Evolutionary conservation across 2,329 filamentous ascomycete species (phyloP).

Genomic region (Venturia aucupariae): DNA sequence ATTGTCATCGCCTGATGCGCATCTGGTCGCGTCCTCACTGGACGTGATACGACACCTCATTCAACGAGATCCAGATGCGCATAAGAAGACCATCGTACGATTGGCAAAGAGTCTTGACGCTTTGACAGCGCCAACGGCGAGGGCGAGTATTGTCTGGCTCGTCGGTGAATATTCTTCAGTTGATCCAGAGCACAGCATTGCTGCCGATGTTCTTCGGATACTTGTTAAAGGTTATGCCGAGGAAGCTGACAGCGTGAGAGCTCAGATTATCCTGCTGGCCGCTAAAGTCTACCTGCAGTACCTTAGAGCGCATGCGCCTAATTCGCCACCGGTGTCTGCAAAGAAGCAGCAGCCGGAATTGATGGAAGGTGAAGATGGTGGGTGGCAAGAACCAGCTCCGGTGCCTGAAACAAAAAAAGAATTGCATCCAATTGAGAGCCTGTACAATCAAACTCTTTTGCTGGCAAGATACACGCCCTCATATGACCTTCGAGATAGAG

Average conservation of each 20-base stretch:
- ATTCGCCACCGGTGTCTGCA: neutral
- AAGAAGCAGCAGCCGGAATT: neutral
- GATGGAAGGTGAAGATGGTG: slow-evolving; percentile 17
- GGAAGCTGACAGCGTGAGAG: slow-evolving; percentile 77
- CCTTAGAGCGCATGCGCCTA: slow-evolving; percentile 49
- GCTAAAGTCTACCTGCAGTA: slow-evolving; percentile 96
- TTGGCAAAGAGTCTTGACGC: slow-evolving; percentile 87
- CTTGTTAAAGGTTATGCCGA: slow-evolving; percentile 74
- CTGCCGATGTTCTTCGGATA: slow-evolving; percentile 83
- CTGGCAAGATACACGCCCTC: slow-evolving; percentile 88
- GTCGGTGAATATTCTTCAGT: slow-evolving; percentile 86
- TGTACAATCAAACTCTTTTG: slow-evolving; percentile 79
- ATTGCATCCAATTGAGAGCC: slow-evolving; percentile 58
- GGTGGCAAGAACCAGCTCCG: slow-evolving; percentile 22
- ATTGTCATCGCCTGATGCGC: slow-evolving; percentile 79
- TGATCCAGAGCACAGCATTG: slow-evolving; percentile 77
- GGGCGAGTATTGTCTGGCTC: slow-evolving; percentile 94
- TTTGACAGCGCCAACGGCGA: slow-evolving; percentile 75
- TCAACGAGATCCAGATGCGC: slow-evolving; percentile 74
- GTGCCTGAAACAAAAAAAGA: slow-evolving; percentile 16
- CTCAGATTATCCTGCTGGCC: slow-evolving; percentile 83
- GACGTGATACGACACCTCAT: slow-evolving; percentile 95
- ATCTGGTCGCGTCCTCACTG: slow-evolving; percentile 80
- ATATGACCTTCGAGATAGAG: slow-evolving; percentile 87
- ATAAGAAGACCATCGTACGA: slow-evolving; percentile 66